phyloP scores from a whole-genome alignment of 768 basidiomycete species.

The Pisolithus marmoratus region DNA sequence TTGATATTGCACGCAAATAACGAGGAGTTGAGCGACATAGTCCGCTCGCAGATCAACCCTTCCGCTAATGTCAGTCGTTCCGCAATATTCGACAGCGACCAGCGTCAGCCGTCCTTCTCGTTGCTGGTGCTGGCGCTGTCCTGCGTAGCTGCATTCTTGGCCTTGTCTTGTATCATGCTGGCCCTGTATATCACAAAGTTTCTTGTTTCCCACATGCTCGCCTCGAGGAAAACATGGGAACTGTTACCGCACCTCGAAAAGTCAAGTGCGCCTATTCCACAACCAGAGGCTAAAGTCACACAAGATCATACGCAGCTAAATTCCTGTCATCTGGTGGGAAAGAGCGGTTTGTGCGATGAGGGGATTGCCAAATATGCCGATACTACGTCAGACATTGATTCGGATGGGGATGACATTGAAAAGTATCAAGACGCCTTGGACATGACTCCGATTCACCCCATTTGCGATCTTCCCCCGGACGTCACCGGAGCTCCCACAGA shows the following conservation, averaged over 20 bases:
- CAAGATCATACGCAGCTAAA: neutral
- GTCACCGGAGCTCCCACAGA: conserved; percentile 8
- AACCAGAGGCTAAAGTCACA: neutral
- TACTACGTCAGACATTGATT: conserved; percentile 14
- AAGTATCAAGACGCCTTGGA: conserved; percentile 29
- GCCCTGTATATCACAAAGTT: conserved; percentile 17
- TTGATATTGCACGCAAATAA: neutral
- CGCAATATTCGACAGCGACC: neutral
- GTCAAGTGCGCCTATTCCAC: neutral
- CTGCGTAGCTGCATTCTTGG: conserved; percentile 21
- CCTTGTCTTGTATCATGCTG: conserved; percentile 15
- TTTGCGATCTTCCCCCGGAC: conserved; percentile 16
- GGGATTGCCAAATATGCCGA: conserved; percentile 6
- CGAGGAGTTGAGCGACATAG: neutral
- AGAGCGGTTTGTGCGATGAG: neutral
- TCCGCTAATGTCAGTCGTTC: neutral
- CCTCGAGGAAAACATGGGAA: conserved; percentile 19
- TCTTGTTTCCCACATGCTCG: conserved; percentile 14
- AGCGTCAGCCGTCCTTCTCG: conserved; percentile 1
- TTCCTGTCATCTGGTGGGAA: neutral
- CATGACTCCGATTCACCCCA: conserved; percentile 14
- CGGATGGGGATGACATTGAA: conserved; percentile 21
- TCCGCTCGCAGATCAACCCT: neutral
- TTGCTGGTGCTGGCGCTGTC: conserved; percentile 20
- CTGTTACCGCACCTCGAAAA: conserved; percentile 15